These are phyloP conservation scores for Alisma plantagoaquatica DNA, from an alignment of 106 monocot species.

Conservation along the genomic window DNA sequence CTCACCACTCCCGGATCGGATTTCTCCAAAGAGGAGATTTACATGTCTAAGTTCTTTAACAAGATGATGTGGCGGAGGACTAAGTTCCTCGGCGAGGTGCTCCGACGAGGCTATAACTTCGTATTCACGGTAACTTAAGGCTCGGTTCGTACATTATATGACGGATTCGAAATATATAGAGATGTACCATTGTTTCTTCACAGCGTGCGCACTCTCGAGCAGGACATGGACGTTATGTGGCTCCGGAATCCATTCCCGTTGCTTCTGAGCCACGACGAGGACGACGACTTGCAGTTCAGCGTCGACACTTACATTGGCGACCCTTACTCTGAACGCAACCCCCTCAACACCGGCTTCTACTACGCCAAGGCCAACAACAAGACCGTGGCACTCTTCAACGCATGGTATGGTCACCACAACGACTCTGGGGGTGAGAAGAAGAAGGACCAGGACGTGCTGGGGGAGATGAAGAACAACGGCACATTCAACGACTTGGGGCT, in stretches of 20 bases:
- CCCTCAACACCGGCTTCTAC: constrained; percentile 60
- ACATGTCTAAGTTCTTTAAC: constrained; percentile 31
- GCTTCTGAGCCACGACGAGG: constrained; percentile 8
- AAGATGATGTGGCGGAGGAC: constrained; percentile 61
- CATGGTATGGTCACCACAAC: constrained; percentile 41
- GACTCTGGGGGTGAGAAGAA: constrained; percentile 15
- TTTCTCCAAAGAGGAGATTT: constrained; percentile 32
- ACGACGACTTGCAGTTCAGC: constrained; percentile 39
- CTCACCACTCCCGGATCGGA: too few species aligned
- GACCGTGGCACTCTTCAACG: constrained; percentile 34
- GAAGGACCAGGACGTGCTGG: constrained; percentile 71
- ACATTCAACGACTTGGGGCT: constrained; percentile 18
- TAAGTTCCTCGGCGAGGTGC: constrained; percentile 42
- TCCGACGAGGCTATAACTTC: constrained; percentile 56
- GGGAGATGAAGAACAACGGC: constrained; percentile 24
- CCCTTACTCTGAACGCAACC: constrained; percentile 31
- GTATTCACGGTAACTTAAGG: constrained; percentile 42
- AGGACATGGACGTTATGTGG: constrained; percentile 56
- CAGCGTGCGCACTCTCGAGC: background rate
- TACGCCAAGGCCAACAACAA: constrained; percentile 35
- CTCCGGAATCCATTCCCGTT: constrained; percentile 34
- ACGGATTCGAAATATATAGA: background rate
- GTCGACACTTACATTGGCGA: constrained; percentile 35
- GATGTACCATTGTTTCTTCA: background rate
- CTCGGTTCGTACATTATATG: too few species aligned